Base-by-base conservation (phyloP, 331 rosid species). In the Acacia concinna region DNA sequence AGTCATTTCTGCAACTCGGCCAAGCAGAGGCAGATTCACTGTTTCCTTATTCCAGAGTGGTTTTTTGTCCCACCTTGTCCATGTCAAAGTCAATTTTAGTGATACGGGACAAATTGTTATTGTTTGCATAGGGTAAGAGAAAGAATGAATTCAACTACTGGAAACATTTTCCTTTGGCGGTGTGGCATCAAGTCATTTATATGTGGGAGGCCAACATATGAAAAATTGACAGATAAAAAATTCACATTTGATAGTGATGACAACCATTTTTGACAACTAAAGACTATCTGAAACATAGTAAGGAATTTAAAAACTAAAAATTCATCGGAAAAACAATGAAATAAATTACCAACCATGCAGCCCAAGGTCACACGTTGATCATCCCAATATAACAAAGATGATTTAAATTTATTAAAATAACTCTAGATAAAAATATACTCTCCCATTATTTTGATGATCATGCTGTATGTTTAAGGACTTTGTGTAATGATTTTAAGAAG, bases 51-150 rank as follows among this genome's bases (percentile, higher is more conserved):
- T 92, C 87, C 81, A 84, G 49, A 94, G 78, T 28, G 97, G 96
- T 81, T 92, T 92, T 78, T 84, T 88, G 85, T 90, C 76, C 98
- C 98, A 92, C 97, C 98, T 94, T 68, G 54, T 63, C 37, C 44
- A 59, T 35, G 64, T 8, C 74, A 66, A 68, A 44, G 38, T 18
- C 69, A 65, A 71, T 52, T 14, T 63, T 59, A 73, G 74, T 71
- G 30, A 71, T 54, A 49, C 6, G 31, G 18, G 30, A 54, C 7
- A 9, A 67, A 77, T 27, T 70, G 83, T 32, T 21, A 40, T 30
- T 59, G 31, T 32, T 15, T 47, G 32, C 51, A 32, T 81, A 59
- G 25, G 57, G 11, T 23, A 5, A 78, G 21, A 31, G 65, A 43
- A 67, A 49, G 17, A 74, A 3, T 73, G 30, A 49, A 40, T 52